These are phyloP conservation scores for Obba rivulosa DNA, from an alignment of 768 basidiomycete species.

Conservation along the genomic window DNA sequence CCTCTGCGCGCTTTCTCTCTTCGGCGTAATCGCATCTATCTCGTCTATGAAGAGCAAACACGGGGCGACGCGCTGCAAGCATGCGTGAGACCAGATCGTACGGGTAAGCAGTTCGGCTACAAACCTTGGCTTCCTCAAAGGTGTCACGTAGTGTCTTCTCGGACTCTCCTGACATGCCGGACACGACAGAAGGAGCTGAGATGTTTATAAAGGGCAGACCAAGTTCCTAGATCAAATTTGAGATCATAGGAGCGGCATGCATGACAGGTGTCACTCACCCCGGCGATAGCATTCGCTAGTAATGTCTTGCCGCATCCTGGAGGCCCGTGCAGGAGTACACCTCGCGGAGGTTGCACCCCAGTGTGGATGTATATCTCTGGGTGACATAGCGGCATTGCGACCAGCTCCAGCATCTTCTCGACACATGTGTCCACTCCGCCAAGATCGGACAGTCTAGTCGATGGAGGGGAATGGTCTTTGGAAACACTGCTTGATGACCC, in stretches of 20 bases:
- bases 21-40: slow-evolving; percentile 96
- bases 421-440: slow-evolving; percentile 84
- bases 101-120: slow-evolving; percentile 7
- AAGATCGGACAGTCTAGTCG: slow-evolving; percentile 73
- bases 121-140: slow-evolving; percentile 93
- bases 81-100: neutral
- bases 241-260: too few relatives aligned
- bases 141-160: slow-evolving; percentile 95
- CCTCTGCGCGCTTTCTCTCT: slow-evolving; percentile 94
- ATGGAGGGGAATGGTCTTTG: slow-evolving; percentile 70
- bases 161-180: slow-evolving; percentile 97
- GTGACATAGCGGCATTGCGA: slow-evolving; percentile 91
- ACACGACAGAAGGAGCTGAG: slow-evolving; percentile 93
- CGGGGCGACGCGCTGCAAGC: slow-evolving; percentile 80
- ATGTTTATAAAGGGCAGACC: slow-evolving; percentile 90
- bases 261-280: slow-evolving; percentile 57
- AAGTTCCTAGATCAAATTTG: too few relatives aligned
- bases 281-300: slow-evolving; percentile 91
- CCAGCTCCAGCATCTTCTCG: slow-evolving; percentile 93
- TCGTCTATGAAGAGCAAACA: slow-evolving; percentile 96
- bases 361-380: slow-evolving; percentile 95
- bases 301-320: slow-evolving; percentile 97
- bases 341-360: slow-evolving; percentile 87
- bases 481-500: slow-evolving; percentile 28
- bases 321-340: slow-evolving; percentile 90